Evolutionary conservation across 495 filamentous ascomycete genomes (phyloP).

Genomic region (Podospora bellae-mahoneyi): DNA sequence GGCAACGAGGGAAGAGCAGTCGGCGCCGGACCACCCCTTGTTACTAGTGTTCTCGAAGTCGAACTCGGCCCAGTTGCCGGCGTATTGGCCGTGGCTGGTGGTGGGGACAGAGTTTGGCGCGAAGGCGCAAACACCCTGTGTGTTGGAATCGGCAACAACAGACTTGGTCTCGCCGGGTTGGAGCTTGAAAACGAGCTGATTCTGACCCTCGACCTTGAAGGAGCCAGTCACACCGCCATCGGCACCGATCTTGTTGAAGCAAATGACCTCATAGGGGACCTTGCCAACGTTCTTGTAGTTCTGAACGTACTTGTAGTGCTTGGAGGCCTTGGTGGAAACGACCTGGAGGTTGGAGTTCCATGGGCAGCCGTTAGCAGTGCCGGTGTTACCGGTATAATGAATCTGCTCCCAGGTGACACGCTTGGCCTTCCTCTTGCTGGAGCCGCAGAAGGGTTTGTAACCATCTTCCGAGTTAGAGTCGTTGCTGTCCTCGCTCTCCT

Average conservation of each 20-base stretch:
- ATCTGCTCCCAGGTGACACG: conserved; percentile 37
- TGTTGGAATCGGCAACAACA: conserved; percentile 34
- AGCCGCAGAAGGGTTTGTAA: conserved; percentile 30
- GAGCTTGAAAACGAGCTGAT: conserved; percentile 32
- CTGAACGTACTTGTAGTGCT: conserved; percentile 37
- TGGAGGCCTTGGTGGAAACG: conserved; percentile 34
- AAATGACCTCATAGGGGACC: conserved; percentile 29
- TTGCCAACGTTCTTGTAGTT: conserved; percentile 34
- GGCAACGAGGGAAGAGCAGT: conserved; percentile 38
- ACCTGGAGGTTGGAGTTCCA: conserved; percentile 41
- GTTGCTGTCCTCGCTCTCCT: neutral
- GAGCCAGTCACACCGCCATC: conserved; percentile 31
- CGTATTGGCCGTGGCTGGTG: conserved; percentile 30
- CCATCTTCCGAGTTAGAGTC: neutral
- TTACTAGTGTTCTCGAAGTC: conserved; percentile 37
- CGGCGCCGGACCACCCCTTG: conserved; percentile 38
- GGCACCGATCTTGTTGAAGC: conserved; percentile 41
- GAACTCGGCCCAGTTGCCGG: conserved; percentile 38
- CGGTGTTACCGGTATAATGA: conserved; percentile 37
- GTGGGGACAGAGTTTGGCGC: conserved; percentile 23
- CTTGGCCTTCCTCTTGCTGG: conserved; percentile 28
- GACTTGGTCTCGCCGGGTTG: conserved; percentile 34
- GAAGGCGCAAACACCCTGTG: conserved; percentile 36
- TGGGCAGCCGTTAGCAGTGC: conserved; percentile 27
- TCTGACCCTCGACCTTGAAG: conserved; percentile 27